phyloP scores from a whole-genome alignment of 768 basidiomycete species.

The Suillus bovinus region DNA sequence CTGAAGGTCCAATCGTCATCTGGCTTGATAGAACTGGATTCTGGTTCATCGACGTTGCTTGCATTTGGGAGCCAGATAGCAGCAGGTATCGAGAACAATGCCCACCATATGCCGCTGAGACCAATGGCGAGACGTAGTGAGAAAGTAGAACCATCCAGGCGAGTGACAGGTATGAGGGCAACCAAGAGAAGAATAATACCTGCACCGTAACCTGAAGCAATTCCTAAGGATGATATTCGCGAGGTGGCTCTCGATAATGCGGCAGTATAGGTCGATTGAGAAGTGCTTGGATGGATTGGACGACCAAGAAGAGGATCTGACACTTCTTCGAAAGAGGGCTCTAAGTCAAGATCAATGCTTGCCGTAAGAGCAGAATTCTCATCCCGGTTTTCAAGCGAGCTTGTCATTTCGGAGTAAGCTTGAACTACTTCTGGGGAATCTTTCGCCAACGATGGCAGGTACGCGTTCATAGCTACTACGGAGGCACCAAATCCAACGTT shows the following conservation, averaged over 20 bases:
- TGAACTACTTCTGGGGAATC: conserved; percentile 59
- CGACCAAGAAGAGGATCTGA: conserved; percentile 39
- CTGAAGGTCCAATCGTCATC: conserved; percentile 44
- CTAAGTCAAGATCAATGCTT: conserved; percentile 18
- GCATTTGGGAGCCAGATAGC: conserved; percentile 67
- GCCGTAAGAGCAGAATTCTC: conserved; percentile 15
- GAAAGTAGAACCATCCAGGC: conserved; percentile 72
- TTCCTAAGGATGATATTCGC: conserved; percentile 81
- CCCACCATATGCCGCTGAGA: conserved; percentile 88
- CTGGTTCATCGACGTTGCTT: conserved; percentile 3
- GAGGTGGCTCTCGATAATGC: conserved; percentile 74
- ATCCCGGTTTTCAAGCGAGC: conserved; percentile 17
- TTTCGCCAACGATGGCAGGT: conserved; percentile 74
- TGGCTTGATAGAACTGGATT: conserved; percentile 13
- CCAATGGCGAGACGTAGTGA: conserved; percentile 83
- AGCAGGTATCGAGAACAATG: conserved; percentile 75
- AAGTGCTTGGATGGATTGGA: conserved; percentile 18
- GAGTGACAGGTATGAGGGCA: conserved; percentile 75
- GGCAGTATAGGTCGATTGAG: conserved; percentile 48
- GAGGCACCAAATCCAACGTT: conserved; percentile 88
- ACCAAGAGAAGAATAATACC: conserved; percentile 78
- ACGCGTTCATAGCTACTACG: conserved; percentile 88
- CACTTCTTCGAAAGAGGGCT: conserved; percentile 28
- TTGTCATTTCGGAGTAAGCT: conserved; percentile 33
- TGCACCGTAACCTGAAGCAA: conserved; percentile 83